phyloP scores from a whole-genome alignment of 1,284 basidiomycete species.

The Entoloma clypeatum region DNA sequence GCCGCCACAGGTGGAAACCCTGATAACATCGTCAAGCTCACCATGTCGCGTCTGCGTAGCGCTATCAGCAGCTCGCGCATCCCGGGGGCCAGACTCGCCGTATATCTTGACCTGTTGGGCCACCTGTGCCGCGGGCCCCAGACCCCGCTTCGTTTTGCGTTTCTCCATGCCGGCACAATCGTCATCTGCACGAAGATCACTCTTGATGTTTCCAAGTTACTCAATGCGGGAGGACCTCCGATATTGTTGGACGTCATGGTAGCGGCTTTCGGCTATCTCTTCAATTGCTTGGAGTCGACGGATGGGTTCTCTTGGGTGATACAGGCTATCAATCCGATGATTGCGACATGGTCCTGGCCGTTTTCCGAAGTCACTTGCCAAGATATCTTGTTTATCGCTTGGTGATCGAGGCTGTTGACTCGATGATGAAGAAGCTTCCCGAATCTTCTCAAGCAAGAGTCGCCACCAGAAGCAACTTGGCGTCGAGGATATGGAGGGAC shows the following conservation, averaged over 20 bases:
- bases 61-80: constrained; percentile 21
- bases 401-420: constrained; percentile 30
- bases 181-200: constrained; percentile 29
- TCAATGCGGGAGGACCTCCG: constrained; percentile 20
- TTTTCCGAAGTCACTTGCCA: constrained; percentile 29
- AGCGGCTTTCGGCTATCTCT: constrained; percentile 30
- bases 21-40: constrained; percentile 27
- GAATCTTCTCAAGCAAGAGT: constrained; percentile 16
- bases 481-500: constrained; percentile 25
- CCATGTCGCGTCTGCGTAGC: constrained; percentile 25
- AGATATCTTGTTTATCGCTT: constrained; percentile 35
- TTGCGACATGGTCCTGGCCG: constrained; percentile 25
- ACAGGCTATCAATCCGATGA: constrained; percentile 32
- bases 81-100: constrained; percentile 18
- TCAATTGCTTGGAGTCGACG: constrained; percentile 35
- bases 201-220: constrained; percentile 22
- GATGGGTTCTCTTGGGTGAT: constrained; percentile 37
- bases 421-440: constrained; percentile 22
- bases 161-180: constrained; percentile 31
- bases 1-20: constrained; percentile 24
- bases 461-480: constrained; percentile 21
- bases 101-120: constrained; percentile 32
- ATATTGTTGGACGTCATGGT: constrained; percentile 27
- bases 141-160: constrained; percentile 31
- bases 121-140: constrained; percentile 25